phyloP scores from a whole-genome alignment of 2,329 filamentous ascomycete genomes.

The Ophiostoma perfectum region DNA sequence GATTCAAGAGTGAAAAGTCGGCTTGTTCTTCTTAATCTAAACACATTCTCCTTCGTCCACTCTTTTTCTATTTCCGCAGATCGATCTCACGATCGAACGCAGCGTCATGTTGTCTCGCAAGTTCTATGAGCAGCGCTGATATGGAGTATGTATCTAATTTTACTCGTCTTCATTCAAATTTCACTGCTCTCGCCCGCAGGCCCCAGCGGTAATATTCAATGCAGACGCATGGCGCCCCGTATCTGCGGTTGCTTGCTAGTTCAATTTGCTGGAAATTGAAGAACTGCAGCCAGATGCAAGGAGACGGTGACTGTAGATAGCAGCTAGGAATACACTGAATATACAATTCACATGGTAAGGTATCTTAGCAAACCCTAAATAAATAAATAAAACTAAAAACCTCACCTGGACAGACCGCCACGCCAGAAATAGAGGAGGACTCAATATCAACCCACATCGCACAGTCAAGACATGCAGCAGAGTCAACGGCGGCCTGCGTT shows the following conservation, averaged over 20 bases:
- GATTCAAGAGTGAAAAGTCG: too few species aligned
- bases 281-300: conserved; percentile 4
- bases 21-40: neutral
- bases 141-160: too few species aligned
- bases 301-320: neutral
- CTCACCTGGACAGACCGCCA: neutral
- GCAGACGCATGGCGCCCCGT: conserved; percentile 5
- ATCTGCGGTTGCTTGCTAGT: conserved; percentile 4
- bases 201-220: too few species aligned
- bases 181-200: too few species aligned
- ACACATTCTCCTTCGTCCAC: neutral
- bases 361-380: too few species aligned
- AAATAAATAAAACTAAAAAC: neutral
- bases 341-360: too few species aligned
- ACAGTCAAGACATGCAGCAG: conserved; percentile 18
- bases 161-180: too few species aligned
- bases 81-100: conserved; percentile 18
- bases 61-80: conserved; percentile 18
- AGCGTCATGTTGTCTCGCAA: neutral
- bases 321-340: too few species aligned
- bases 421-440: neutral
- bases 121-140: too few species aligned
- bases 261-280: neutral
- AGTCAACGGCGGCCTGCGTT: conserved; percentile 20
- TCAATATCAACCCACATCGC: conserved; percentile 11